Evolutionary conservation across 495 filamentous ascomycete species (phyloP).

Genomic region (Rhizodiscina lignyota): DNA sequence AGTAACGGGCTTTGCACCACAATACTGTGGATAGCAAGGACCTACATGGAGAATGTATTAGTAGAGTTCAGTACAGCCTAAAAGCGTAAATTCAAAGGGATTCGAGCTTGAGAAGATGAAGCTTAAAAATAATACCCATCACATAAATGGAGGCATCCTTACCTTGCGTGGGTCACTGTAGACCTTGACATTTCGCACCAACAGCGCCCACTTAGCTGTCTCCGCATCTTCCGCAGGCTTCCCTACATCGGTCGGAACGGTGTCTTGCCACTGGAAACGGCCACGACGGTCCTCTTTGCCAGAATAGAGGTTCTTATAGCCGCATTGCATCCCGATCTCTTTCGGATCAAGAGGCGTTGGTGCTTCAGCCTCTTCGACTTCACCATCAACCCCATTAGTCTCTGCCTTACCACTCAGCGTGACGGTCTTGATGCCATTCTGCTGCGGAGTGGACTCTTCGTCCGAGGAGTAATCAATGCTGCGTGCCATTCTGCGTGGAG

Average conservation of each 20-base stretch:
- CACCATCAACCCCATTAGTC: background rate
- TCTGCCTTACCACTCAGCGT: background rate
- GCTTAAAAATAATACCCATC: too few relatives aligned
- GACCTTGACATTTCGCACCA: conserved; percentile 33
- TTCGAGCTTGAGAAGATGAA: too few relatives aligned
- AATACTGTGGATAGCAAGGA: conserved; percentile 43
- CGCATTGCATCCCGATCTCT: conserved; percentile 7
- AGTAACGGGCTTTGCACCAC: conserved; percentile 47
- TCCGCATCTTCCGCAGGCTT: conserved; percentile 33
- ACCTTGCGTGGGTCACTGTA: conserved; percentile 44
- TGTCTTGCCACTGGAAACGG: conserved; percentile 24
- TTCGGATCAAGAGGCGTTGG: background rate
- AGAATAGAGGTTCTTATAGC: conserved; percentile 15
- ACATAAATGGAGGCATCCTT: conserved; percentile 38
- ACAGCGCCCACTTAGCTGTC: conserved; percentile 33
- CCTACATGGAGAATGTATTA: too few relatives aligned
- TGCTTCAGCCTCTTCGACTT: background rate
- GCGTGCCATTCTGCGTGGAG: too few relatives aligned
- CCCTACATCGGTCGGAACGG: conserved; percentile 27
- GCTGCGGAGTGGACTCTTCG: background rate
- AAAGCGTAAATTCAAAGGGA: conserved; percentile 36
- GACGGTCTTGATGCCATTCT: background rate
- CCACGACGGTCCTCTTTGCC: conserved; percentile 26
- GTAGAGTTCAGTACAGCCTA: conserved; percentile 45
- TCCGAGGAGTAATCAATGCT: too few relatives aligned